A percentile compares a stretch with the other conserved stretches of the same genome.
phyloP scores from a whole-genome alignment of 176 grass and related monocot genomes.

The Thinopyrum elongatum region DNA sequence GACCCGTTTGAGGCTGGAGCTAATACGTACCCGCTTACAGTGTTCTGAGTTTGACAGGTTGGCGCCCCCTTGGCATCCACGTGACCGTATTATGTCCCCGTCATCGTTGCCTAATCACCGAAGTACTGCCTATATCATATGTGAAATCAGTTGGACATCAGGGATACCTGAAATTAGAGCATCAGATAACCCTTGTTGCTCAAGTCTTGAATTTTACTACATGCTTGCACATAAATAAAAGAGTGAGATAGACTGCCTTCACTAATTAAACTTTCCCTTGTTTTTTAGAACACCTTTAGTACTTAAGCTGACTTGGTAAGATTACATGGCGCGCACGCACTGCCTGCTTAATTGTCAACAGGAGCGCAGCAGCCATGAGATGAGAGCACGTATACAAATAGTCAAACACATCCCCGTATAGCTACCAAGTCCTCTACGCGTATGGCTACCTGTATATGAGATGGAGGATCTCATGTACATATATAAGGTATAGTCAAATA shows the following conservation, averaged over 20 bases:
- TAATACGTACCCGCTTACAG: too few species aligned
- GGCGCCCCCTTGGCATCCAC: background rate
- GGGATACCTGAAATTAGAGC: background rate
- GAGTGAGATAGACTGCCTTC: background rate
- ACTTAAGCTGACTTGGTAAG: background rate
- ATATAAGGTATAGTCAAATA: slow-evolving; percentile 25
- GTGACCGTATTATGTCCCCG: background rate
- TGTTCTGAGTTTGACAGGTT: background rate
- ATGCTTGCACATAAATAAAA: background rate
- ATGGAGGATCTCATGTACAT: slow-evolving; percentile 4
- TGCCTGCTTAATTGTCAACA: background rate
- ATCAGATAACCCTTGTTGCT: slow-evolving; percentile 14
- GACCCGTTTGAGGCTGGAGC: too few species aligned
- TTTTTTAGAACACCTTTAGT: too few species aligned
- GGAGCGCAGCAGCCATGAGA: background rate
- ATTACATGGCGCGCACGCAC: background rate
- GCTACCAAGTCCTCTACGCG: background rate
- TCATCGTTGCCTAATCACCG: background rate
- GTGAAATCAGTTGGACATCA: slow-evolving; percentile 16
- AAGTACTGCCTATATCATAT: slow-evolving; percentile 2
- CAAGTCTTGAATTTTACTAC: background rate
- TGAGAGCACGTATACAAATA: background rate
- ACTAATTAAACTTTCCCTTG: too few species aligned
- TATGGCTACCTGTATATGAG: background rate
- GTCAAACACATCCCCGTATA: background rate